phyloP scores from a whole-genome alignment of 139 green algal species.

The Dunaliella sp. region DNA sequence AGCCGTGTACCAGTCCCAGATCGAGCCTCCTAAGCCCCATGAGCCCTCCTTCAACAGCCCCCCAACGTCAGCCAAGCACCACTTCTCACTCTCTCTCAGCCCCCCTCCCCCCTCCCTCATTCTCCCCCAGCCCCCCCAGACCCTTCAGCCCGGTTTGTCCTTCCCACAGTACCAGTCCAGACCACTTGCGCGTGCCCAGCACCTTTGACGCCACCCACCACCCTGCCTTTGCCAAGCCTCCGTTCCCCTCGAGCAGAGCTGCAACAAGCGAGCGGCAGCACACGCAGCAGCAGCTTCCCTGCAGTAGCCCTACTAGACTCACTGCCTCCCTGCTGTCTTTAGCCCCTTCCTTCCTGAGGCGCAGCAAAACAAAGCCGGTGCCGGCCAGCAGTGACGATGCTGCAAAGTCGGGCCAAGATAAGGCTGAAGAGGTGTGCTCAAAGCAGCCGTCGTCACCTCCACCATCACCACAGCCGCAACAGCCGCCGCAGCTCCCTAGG shows the following conservation, averaged over 20 bases:
- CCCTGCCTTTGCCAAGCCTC: background rate
- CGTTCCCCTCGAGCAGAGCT: background rate
- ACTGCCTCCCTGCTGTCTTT: too few species aligned
- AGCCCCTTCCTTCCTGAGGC: background rate
- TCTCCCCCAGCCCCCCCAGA: background rate
- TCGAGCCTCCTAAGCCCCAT: background rate
- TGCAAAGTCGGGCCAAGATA: background rate
- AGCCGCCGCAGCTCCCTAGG: too few species aligned
- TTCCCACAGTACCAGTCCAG: background rate
- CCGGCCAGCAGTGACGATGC: background rate
- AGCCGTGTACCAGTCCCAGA: background rate
- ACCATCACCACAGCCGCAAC: background rate
- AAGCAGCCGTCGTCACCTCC: background rate
- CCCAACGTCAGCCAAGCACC: background rate
- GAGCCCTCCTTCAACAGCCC: background rate
- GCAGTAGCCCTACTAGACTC: background rate
- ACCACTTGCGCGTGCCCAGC: background rate
- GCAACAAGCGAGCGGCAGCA: background rate
- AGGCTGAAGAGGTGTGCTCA: background rate
- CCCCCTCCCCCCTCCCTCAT: background rate
- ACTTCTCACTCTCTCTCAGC: background rate
- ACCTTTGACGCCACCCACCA: background rate
- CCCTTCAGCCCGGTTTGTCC: background rate
- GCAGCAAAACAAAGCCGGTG: background rate
- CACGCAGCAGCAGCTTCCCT: background rate